Conservation (phyloP, 2,329 filamentous ascomycete species). For the Colletotrichum sp. region DNA sequence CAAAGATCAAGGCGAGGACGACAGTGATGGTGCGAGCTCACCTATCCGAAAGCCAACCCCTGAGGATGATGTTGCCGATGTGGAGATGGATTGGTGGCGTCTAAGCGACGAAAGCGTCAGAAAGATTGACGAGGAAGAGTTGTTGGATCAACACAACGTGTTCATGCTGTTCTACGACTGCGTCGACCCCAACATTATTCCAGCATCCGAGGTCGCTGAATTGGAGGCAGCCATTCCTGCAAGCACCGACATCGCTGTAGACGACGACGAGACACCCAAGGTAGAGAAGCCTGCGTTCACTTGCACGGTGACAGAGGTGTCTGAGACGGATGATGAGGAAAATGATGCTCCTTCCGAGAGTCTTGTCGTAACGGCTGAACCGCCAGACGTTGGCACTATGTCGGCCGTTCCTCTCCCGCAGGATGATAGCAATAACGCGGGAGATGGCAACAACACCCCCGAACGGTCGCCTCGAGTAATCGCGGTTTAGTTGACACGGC, state of each 20-base stretch:
- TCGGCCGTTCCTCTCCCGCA: neutral
- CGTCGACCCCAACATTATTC: constrained; percentile 58
- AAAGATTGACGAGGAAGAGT: constrained; percentile 73
- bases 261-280: constrained; percentile 12
- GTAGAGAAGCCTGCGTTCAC: constrained; percentile 10
- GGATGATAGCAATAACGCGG: neutral
- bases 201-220: constrained; percentile 32
- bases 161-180: constrained; percentile 99
- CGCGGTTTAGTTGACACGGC: neutral
- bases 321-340: neutral
- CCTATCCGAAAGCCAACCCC: constrained; percentile 21
- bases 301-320: constrained; percentile 11
- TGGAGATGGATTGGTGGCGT: constrained; percentile 77
- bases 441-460: neutral
- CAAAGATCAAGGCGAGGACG: constrained; percentile 30
- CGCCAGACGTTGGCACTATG: neutral
- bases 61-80: constrained; percentile 25
- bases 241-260: neutral
- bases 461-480: neutral
- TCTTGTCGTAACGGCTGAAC: neutral
- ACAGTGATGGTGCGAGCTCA: constrained; percentile 21
- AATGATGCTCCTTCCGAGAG: neutral
- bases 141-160: constrained; percentile 78
- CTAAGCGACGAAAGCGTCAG: constrained; percentile 89
- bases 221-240: neutral